Evolutionary conservation across 2,329 filamentous ascomycete genomes (phyloP), one percentile per base, ranked within the genome.

Genomic region (Metarhizium sp.): DNA sequence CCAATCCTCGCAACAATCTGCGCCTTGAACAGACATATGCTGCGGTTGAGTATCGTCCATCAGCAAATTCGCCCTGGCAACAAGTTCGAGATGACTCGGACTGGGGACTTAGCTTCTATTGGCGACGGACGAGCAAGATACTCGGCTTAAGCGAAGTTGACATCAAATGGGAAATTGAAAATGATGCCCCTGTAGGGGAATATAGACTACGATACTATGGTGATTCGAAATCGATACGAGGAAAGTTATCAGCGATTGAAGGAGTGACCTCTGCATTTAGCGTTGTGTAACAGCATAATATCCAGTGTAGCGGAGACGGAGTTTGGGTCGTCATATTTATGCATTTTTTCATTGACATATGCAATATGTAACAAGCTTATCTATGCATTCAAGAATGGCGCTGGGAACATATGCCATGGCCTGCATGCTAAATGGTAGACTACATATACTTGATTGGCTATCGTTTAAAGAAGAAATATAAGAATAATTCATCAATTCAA

Each of bases 1-100:
- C 91, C 4, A 96, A 96, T 64, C 92, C 92, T 8, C 80, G 92
- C 51, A 96, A 96, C 68, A 87, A 95, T 59, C 78, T 96, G 47
- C 81, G 84, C 2, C 81, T 90, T 1, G 91, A 90, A 65, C 78
- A 78, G 13, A 95, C 87, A 0, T 96, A 86, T 66, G 87, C 87
- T 0, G 81, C 86, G 0, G 81, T 96, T 0, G 90, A 96, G 74
- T 60, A 61, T 49, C 55, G 63, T 2, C 40, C 50, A 18, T 59
- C 51, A 2, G 55, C 53, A 20, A 62, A 64, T 11, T 59, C 57
- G 30, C 62, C 61, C 2, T 96, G 92, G 92, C 71, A 71, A 11
- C 74, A 73, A 45, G 80, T 94, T 25, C 79, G 85, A n/a, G 81
- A 82, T 62, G 92, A 96, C 65, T 75, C 73, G 10, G 91, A 96